Base-by-base conservation (phyloP, 2,329 filamentous ascomycete genomes). In the Parastagonospora avenae region DNA sequence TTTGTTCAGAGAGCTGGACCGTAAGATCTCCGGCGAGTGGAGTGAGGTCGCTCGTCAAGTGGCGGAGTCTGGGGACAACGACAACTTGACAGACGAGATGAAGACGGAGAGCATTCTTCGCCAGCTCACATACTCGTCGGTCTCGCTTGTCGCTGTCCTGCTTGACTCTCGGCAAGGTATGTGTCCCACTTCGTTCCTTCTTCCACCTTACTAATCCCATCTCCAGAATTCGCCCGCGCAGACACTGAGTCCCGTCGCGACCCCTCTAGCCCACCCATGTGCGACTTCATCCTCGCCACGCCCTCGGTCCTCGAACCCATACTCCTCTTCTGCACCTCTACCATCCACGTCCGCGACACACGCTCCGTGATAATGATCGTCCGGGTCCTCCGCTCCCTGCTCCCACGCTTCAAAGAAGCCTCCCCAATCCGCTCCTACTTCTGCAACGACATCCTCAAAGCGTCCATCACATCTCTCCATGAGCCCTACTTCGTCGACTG, bases 401-500 rank as follows among this genome's bases (percentile, higher is more conserved):
- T 97, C 27, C 86, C 90, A 1, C 90, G 93, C 54, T 97, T 97
- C 68, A 74, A 76, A 35, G 74, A 79, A 39, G 66, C 75, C 61
- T 53, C 77, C 73, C 55, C 74, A 7, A 88, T 97, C 55, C 87
- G 92, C 45, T 91, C 96, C 67, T 99, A 92, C 73, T 92, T 97
- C 67, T 91, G 87, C 45, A 86, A 86, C 4, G 90, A 96, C 60
- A 91, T 97, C 2, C 83, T 99, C 42, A 91, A 92, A 76, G 91
- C 92, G 0, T 93, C 90, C 66, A 90, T 97, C 70, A 90, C 88
- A 1, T 95, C 90, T 2, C 85, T 99, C 43, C 90, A 97, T 74
- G 94, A 99, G 61, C 88, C 91, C 0, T 97, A 97, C 74, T 99
- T 97, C 74, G 92, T 97, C 30, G 94, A 99, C 62, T 85, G 95